Percentiles rank a stretch among this genome's conserved stretches.
Evolutionary conservation across 345 rosid genomes (phyloP).

Genomic region (Streptanthus diversifolius): DNA sequence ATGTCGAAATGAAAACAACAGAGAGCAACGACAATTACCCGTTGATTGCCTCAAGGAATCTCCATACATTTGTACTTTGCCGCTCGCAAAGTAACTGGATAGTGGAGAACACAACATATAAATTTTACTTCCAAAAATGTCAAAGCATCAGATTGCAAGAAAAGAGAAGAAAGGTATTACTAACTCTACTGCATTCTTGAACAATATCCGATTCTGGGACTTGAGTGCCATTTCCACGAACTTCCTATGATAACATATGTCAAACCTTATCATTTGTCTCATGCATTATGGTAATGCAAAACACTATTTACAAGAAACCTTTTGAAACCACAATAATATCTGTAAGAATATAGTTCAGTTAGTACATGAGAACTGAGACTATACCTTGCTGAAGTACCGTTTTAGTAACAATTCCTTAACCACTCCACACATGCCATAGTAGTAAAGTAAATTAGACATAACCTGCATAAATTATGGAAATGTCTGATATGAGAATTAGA

Average conservation of each 20-base stretch:
- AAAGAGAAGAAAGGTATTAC: constrained; percentile 27
- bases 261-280: constrained; percentile 26
- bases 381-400: constrained; percentile 92
- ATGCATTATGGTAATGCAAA: background rate
- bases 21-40: constrained; percentile 44
- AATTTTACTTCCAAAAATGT: constrained; percentile 5
- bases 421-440: constrained; percentile 90
- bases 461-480: constrained; percentile 47
- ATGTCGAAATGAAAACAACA: background rate
- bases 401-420: constrained; percentile 83
- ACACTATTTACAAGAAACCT: background rate
- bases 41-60: constrained; percentile 80
- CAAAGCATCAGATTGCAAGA: background rate
- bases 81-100: constrained; percentile 77
- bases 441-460: constrained; percentile 77
- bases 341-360: background rate
- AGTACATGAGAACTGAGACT: background rate
- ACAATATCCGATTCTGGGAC: constrained; percentile 78
- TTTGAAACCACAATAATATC: background rate
- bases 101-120: constrained; percentile 22
- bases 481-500: constrained; percentile 6
- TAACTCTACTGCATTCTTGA: constrained; percentile 78
- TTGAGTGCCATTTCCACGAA: constrained; percentile 71
- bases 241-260: constrained; percentile 55
- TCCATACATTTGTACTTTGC: constrained; percentile 75